Conservation (phyloP, 768 basidiomycete genomes). For the Phylloporus arenicola region DNA sequence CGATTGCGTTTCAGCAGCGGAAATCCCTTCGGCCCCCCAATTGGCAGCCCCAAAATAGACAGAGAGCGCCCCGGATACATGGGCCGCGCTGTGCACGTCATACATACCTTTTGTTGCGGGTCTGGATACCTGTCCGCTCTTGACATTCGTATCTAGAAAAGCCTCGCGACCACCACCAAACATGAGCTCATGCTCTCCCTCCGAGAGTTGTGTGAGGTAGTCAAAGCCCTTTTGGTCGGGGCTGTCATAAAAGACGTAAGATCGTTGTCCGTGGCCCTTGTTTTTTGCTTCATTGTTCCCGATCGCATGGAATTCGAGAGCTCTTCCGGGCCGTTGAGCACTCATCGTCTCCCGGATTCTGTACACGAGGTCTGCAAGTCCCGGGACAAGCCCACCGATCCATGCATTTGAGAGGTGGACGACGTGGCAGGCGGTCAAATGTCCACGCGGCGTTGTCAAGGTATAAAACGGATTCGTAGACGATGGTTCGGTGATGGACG, state of each 20-base stretch:
- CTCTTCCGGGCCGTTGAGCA: conserved; percentile 52
- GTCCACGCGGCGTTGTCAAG: conserved; percentile 40
- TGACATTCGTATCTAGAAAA: conserved; percentile 6
- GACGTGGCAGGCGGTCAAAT: conserved; percentile 36
- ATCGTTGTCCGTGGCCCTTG: conserved; percentile 39
- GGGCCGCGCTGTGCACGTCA: conserved; percentile 33
- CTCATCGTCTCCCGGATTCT: conserved; percentile 52
- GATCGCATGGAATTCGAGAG: conserved; percentile 17
- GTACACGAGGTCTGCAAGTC: conserved; percentile 29
- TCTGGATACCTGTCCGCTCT: conserved; percentile 12
- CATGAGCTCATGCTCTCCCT: conserved; percentile 48
- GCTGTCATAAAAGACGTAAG: conserved; percentile 55
- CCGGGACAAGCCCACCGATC: conserved; percentile 41
- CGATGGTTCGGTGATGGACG: conserved; percentile 29
- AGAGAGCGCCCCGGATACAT: conserved; percentile 47
- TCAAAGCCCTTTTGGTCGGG: conserved; percentile 42
- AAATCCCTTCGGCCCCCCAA: conserved; percentile 39
- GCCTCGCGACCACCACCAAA: conserved; percentile 56
- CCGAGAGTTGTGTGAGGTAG: conserved; percentile 62
- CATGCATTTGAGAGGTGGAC: conserved; percentile 56
- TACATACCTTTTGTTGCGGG: conserved; percentile 28
- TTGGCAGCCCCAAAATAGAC: conserved; percentile 45
- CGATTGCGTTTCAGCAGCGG: conserved; percentile 7
- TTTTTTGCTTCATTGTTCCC: background rate
- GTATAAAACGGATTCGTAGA: conserved; percentile 29